Conservation (phyloP, 768 basidiomycete genomes). For the Ramaria sp. region DNA sequence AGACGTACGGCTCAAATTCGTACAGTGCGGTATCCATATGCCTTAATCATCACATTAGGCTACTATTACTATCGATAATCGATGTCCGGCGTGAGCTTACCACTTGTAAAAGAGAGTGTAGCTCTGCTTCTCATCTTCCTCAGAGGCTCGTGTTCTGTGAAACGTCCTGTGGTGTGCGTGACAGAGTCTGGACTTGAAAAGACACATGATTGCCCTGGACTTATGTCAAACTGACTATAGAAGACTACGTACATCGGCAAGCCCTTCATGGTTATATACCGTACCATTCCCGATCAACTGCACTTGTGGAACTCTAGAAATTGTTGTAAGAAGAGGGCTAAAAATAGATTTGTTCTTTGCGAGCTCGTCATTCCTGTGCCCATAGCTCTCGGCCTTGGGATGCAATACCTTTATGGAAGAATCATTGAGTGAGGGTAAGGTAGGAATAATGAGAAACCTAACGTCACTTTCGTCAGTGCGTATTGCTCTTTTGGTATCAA, state of each 20-base stretch:
- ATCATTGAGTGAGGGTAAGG: too few relatives aligned
- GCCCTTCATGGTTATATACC: conserved; percentile 71
- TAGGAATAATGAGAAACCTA: too few relatives aligned
- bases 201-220: background rate
- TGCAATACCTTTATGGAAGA: conserved; percentile 55
- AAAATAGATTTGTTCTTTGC: conserved; percentile 65
- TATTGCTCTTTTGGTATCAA: too few relatives aligned
- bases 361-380: conserved; percentile 85
- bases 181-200: conserved; percentile 48
- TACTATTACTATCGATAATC: background rate
- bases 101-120: conserved; percentile 83
- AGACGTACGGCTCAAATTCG: conserved; percentile 42
- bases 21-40: conserved; percentile 86
- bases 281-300: conserved; percentile 87
- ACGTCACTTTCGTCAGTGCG: too few relatives aligned
- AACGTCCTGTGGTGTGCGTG: conserved; percentile 82
- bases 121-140: conserved; percentile 64
- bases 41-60: conserved; percentile 13
- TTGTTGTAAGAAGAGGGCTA: conserved; percentile 84
- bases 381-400: conserved; percentile 50
- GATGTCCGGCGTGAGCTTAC: conserved; percentile 18
- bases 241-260: conserved; percentile 34
- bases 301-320: conserved; percentile 79
- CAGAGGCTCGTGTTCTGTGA: conserved; percentile 67
- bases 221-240: too few relatives aligned